These are phyloP conservation scores for Termitomyces sp. DNA, from an alignment of 768 basidiomycete genomes.

Conservation along the genomic window DNA sequence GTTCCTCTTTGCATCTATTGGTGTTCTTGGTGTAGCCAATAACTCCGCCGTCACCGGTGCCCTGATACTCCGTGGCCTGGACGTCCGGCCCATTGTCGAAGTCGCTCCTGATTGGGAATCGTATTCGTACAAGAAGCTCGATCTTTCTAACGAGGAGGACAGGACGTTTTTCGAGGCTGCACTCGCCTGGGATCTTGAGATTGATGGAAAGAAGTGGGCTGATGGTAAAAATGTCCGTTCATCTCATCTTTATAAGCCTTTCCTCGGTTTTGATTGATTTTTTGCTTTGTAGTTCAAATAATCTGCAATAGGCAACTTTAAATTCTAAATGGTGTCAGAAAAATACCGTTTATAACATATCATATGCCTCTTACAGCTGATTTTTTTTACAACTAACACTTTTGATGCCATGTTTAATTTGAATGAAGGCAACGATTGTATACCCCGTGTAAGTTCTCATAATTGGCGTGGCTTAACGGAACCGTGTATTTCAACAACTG, in stretches of 20 bases:
- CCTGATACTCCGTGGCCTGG: conserved; percentile 79
- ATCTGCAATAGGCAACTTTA: too few species aligned
- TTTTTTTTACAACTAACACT: too few species aligned
- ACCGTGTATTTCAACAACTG: too few species aligned
- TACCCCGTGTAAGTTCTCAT: too few species aligned
- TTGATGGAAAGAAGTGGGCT: conserved; percentile 74
- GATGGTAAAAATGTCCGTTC: conserved; percentile 72
- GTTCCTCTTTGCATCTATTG: conserved; percentile 90
- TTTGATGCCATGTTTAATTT: neutral
- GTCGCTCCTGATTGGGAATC: conserved; percentile 91
- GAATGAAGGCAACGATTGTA: neutral
- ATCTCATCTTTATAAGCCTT: neutral
- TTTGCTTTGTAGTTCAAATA: conserved; percentile 1
- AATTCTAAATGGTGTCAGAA: neutral
- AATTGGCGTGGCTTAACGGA: neutral
- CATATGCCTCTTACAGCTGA: neutral
- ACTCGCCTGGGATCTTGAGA: conserved; percentile 88
- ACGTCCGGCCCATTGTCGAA: conserved; percentile 61
- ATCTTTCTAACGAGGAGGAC: conserved; percentile 65
- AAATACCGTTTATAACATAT: neutral
- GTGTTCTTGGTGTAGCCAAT: conserved; percentile 80
- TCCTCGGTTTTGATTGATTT: neutral
- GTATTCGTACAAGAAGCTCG: conserved; percentile 75
- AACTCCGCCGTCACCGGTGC: conserved; percentile 78
- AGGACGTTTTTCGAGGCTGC: conserved; percentile 90